phyloP scores from a whole-genome alignment of 441 rosid genomes.

The Biscutella auriculata region DNA sequence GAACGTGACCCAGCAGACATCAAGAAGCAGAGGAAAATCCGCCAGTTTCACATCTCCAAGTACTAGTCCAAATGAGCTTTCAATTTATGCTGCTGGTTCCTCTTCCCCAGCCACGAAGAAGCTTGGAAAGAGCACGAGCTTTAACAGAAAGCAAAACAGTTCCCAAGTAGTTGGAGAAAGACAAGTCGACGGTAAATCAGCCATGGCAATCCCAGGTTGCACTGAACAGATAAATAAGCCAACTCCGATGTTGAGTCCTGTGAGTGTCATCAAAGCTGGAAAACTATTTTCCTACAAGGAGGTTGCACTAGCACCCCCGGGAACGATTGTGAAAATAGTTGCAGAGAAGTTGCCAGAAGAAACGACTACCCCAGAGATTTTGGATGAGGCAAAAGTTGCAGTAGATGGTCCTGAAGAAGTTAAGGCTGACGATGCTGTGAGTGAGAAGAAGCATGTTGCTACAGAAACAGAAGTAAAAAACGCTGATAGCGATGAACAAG shows the following conservation, averaged over 20 bases:
- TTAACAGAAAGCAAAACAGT: constrained; percentile 46
- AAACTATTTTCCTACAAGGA: constrained; percentile 94
- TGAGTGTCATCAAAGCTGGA: constrained; percentile 61
- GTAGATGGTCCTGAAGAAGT: constrained; percentile 26
- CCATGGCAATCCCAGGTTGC: constrained; percentile 40
- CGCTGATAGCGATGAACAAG: constrained; percentile 22
- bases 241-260: constrained; percentile 33
- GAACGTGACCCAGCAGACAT: constrained; percentile 54
- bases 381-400: constrained; percentile 14
- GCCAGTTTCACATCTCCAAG: constrained; percentile 55
- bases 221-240: constrained; percentile 50
- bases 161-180: constrained; percentile 40
- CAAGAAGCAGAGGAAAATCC: constrained; percentile 63
- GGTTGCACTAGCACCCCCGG: constrained; percentile 97
- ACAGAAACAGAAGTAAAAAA: constrained; percentile 26
- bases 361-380: constrained; percentile 22
- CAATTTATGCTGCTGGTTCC: constrained; percentile 33
- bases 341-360: constrained; percentile 63
- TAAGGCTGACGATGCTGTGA: constrained; percentile 25
- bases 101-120: constrained; percentile 41
- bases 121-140: constrained; percentile 62
- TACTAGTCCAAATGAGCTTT: constrained; percentile 39
- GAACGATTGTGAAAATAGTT: constrained; percentile 84
- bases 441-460: constrained; percentile 21
- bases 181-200: constrained; percentile 35